Conservation (phyloP, 2,329 filamentous ascomycete species). For the Cladophialophora immunda region DNA sequence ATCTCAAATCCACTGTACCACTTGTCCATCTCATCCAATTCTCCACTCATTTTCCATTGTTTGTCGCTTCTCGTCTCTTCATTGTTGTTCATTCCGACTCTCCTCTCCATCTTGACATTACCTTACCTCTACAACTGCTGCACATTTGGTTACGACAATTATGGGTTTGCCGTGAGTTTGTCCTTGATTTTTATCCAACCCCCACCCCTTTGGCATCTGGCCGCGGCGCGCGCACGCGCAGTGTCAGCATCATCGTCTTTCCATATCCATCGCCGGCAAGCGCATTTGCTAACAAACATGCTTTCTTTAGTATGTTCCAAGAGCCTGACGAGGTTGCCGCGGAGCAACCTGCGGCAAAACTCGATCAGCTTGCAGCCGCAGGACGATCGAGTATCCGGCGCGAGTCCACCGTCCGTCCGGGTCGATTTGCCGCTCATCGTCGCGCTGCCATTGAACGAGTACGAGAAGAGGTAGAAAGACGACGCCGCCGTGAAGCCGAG, state of each 20-base stretch:
- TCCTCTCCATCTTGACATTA: conserved; percentile 38
- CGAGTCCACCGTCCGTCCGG: conserved; percentile 48
- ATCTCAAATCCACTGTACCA: conserved; percentile 26
- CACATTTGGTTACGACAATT: conserved; percentile 24
- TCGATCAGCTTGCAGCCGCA: conserved; percentile 60
- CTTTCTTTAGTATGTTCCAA: conserved; percentile 60
- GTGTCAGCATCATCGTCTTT: conserved; percentile 32
- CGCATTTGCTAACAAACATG: conserved; percentile 27
- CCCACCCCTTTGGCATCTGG: conserved; percentile 28
- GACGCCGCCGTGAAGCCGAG: conserved; percentile 4
- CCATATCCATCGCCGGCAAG: conserved; percentile 16
- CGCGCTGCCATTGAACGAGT: conserved; percentile 30
- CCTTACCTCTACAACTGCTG: conserved; percentile 27
- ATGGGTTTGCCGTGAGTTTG: conserved; percentile 61
- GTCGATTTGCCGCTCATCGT: conserved; percentile 25
- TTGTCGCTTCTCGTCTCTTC: conserved; percentile 26
- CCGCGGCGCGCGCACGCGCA: conserved; percentile 29
- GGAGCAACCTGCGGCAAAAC: conserved; percentile 56
- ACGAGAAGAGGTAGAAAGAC: conserved; percentile 18
- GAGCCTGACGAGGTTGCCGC: conserved; percentile 59
- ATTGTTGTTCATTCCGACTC: conserved; percentile 31
- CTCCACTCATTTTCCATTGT: conserved; percentile 31
- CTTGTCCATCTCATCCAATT: conserved; percentile 24
- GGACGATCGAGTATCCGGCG: conserved; percentile 67
- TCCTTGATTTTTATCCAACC: conserved; percentile 21